Evolutionary conservation across 768 basidiomycete species (phyloP).

Genomic region (Sistotremastrum niveocremeum): DNA sequence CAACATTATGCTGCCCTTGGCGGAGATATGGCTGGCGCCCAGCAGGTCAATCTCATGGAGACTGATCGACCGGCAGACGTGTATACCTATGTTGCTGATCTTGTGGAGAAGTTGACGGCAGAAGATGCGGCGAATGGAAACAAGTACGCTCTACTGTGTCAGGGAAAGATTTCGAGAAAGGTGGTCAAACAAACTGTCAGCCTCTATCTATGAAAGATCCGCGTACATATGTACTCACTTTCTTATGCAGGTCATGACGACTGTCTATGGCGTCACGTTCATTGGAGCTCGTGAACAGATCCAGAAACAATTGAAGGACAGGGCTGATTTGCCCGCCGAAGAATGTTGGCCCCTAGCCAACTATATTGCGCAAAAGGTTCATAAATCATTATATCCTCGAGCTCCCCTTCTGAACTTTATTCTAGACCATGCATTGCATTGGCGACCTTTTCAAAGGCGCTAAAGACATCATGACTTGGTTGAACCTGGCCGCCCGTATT

Average conservation of each 20-base stretch:
- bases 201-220: constrained; percentile 4
- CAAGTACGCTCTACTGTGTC: constrained; percentile 42
- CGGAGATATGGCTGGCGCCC: constrained; percentile 77
- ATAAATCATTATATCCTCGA: constrained; percentile 4
- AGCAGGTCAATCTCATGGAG: constrained; percentile 81
- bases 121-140: constrained; percentile 39
- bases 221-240: background rate
- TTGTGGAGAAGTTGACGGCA: constrained; percentile 60
- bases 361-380: constrained; percentile 70
- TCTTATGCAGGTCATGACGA: constrained; percentile 77
- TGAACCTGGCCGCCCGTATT: constrained; percentile 68
- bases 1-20: constrained; percentile 98
- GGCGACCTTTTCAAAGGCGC: constrained; percentile 92
- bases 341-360: constrained; percentile 59
- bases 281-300: constrained; percentile 93
- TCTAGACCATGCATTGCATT: constrained; percentile 61
- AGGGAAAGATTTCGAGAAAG: constrained; percentile 77
- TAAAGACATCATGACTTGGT: constrained; percentile 82
- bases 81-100: constrained; percentile 79
- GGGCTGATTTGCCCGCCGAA: constrained; percentile 57
- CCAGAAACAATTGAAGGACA: constrained; percentile 70
- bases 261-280: constrained; percentile 95
- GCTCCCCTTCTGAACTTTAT: background rate
- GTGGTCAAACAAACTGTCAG: constrained; percentile 93
- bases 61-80: constrained; percentile 87